Conservation (phyloP, 257 asterid genomes). For the Striga asiatica region DNA sequence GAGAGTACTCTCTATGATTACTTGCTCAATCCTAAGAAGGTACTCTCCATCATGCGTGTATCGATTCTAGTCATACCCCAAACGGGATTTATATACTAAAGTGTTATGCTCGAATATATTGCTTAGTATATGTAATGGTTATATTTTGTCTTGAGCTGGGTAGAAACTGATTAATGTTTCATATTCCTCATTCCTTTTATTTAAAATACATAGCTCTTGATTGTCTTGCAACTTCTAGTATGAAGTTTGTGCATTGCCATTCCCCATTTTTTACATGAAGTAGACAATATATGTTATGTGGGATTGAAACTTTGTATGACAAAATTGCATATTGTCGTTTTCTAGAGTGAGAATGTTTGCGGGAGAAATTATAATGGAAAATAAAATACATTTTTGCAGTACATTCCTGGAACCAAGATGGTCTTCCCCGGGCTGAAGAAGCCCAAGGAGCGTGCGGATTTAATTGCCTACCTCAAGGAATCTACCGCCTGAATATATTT, state of each 20-base stretch:
- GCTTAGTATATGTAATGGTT: too few relatives aligned
- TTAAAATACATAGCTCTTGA: background rate
- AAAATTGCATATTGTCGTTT: too few relatives aligned
- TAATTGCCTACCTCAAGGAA: conserved; percentile 69
- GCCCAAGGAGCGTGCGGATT: conserved; percentile 83
- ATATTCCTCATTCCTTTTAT: background rate
- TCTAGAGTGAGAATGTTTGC: background rate
- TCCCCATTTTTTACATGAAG: too few relatives aligned
- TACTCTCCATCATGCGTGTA: conserved; percentile 7
- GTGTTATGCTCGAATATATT: too few relatives aligned
- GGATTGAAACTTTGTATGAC: too few relatives aligned
- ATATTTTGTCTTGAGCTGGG: background rate
- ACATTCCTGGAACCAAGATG: conserved; percentile 93
- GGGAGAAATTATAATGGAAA: background rate
- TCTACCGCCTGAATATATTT: conserved; percentile 71
- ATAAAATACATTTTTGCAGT: conserved; percentile 33
- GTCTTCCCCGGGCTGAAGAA: conserved; percentile 96
- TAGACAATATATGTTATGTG: too few relatives aligned
- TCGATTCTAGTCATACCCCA: too few relatives aligned
- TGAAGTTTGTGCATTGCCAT: background rate
- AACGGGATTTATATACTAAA: too few relatives aligned
- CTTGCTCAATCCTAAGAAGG: conserved; percentile 93
- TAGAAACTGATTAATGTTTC: background rate
- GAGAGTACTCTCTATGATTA: conserved; percentile 85
- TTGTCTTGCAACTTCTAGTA: background rate